phyloP scores from a whole-genome alignment of 805 yeast species.

The Saccharomycopsis microspora region DNA sequence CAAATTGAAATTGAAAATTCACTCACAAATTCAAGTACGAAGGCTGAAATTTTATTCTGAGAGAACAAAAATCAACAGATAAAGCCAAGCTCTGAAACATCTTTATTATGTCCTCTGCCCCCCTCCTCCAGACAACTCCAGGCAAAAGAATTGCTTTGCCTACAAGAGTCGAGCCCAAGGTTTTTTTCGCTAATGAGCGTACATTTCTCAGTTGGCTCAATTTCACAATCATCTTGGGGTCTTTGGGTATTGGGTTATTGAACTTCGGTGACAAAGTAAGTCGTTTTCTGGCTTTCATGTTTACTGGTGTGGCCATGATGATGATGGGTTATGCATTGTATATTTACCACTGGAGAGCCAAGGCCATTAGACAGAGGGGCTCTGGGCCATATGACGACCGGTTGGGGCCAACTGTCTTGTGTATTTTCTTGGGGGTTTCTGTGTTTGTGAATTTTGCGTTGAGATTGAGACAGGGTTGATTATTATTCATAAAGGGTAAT shows the following conservation, averaged over 20 bases:
- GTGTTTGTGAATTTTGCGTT: conserved; percentile 86
- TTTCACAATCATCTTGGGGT: conserved; percentile 96
- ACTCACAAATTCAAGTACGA: too few species aligned
- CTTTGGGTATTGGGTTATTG: conserved; percentile 88
- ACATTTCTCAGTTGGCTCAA: conserved; percentile 97
- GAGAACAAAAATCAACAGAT: too few species aligned
- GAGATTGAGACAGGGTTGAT: conserved; percentile 38
- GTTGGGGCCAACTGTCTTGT: conserved; percentile 95
- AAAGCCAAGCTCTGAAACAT: too few species aligned
- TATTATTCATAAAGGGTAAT: too few species aligned
- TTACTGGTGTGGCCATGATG: conserved; percentile 94
- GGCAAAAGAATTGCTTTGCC: conserved; percentile 95
- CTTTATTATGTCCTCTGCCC: conserved; percentile 50
- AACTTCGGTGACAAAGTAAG: conserved; percentile 95
- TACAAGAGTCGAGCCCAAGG: conserved; percentile 97
- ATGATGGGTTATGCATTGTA: conserved; percentile 93
- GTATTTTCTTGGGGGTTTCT: conserved; percentile 85
- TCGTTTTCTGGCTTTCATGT: conserved; percentile 83
- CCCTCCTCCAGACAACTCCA: conserved; percentile 61
- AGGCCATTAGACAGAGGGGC: conserved; percentile 95
- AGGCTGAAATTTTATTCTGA: too few species aligned
- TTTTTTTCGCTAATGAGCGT: conserved; percentile 97
- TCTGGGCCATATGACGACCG: conserved; percentile 99
- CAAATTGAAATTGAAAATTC: neutral
- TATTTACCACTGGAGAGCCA: conserved; percentile 99